Evolutionary conservation across 106 monocot species (phyloP).

Genomic region (Xerophyta viscosa): DNA sequence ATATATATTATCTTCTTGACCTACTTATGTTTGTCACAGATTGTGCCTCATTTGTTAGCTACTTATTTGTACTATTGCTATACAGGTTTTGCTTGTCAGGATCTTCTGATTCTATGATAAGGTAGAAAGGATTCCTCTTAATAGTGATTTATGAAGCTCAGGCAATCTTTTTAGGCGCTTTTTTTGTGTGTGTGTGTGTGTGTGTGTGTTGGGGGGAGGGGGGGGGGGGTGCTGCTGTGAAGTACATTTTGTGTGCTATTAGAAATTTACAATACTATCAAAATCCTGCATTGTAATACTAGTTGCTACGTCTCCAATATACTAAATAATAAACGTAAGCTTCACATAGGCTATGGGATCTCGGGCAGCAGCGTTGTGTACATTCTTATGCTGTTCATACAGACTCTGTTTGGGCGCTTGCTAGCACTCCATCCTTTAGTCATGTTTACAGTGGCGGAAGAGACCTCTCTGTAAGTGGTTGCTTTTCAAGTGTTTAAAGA

Average conservation of each 20-base stretch:
- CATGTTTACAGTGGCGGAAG: constrained; percentile 99
- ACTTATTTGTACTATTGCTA: too few relatives aligned
- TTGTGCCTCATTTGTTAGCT: too few relatives aligned
- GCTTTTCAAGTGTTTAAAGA: not conserved
- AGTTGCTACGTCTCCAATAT: too few relatives aligned
- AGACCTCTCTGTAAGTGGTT: constrained; percentile 72
- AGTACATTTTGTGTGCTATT: too few relatives aligned
- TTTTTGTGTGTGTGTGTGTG: too few relatives aligned
- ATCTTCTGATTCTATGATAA: constrained; percentile 97
- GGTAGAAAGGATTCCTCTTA: constrained; percentile 40
- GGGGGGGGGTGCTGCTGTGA: too few relatives aligned
- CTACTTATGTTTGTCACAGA: too few relatives aligned
- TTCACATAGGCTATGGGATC: constrained; percentile 94
- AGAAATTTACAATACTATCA: too few relatives aligned
- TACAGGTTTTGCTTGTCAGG: constrained; percentile 95
- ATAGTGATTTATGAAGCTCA: not conserved
- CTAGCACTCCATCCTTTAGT: constrained; percentile 73
- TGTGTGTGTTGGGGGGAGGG: too few relatives aligned
- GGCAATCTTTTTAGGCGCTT: not conserved
- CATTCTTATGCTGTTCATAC: constrained; percentile 99
- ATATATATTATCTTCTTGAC: not conserved
- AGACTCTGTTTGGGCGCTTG: constrained; percentile 98
- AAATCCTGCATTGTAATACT: too few relatives aligned
- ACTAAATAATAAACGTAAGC: too few relatives aligned
- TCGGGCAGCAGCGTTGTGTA: constrained; percentile 94